Base-by-base conservation (phyloP, 2,329 filamentous ascomycete genomes). In the Colletotrichum kahawae region DNA sequence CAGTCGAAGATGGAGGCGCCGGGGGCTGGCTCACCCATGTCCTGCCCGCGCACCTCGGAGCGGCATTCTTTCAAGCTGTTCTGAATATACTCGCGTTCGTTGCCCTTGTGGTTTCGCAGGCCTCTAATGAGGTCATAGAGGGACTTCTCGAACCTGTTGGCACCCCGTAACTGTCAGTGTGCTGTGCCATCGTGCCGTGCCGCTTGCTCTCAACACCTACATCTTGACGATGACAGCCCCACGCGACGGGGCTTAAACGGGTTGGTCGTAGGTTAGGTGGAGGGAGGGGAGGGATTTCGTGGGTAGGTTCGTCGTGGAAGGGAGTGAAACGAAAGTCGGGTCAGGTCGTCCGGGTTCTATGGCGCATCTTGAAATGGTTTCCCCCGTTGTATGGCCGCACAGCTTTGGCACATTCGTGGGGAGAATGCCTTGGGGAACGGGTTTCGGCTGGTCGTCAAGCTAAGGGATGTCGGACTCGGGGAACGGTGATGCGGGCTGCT, bases 121-220 rank as follows among this genome's bases (percentile, higher is more conserved):
- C 97, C 97, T 85, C 96, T 92, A 81, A 99, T 99, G 89, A 99
- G 96, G 92, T 98, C 96, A 86, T 98, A 98, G 24, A 99, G 92
- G 56, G 97, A 98, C 87, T 99, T 99, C 86, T 99, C 97, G 87
- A 99, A 99, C 97, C 96, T 98, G 76, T 84, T 18, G 27, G 3
- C 4, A 54, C 33, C 38, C 7, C 56, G n/a, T 24, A 14, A 33
- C 74, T 83, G 82, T 77, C 56, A 68, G 64, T 67, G 60, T 9
- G 38, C 56, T 34, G 57, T 14, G 16, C n/a, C n/a, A 43, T 6
- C 34, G 29, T 63, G n/a, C 27, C 33, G n/a, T 34, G 24, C n/a
- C 27, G 18, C 21, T 27, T 74, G 67, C 51, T 57, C 27, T 34
- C 24, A 14, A 34, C 54, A 75, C 73, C 43, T 75, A 75, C 73